phyloP scores from a whole-genome alignment of 306 rosid species.

The Dryas alaskensis region DNA sequence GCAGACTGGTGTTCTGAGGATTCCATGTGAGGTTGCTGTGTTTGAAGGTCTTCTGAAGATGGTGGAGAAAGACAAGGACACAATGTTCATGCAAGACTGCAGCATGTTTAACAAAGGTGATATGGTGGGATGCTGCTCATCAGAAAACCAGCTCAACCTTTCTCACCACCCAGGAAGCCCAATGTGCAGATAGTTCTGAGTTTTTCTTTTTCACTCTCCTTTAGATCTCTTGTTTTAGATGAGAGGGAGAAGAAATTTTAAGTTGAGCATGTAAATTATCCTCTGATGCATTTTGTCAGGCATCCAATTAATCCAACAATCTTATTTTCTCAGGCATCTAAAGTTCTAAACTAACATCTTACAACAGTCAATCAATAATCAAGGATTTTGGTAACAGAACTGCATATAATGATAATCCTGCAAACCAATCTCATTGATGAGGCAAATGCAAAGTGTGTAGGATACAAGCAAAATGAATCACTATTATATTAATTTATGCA shows the following conservation, averaged over 20 bases:
- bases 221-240: conserved; percentile 20
- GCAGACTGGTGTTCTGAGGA: conserved; percentile 75
- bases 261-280: conserved; percentile 3
- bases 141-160: conserved; percentile 45
- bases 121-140: conserved; percentile 44
- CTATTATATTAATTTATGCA: background rate
- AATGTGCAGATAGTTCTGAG: conserved; percentile 65
- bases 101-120: conserved; percentile 34
- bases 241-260: conserved; percentile 19
- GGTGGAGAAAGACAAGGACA: conserved; percentile 52
- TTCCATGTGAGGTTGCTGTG: conserved; percentile 74
- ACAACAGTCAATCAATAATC: background rate
- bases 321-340: background rate
- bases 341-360: background rate
- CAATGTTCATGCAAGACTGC: conserved; percentile 39
- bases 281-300: conserved; percentile 19
- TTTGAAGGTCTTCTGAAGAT: conserved; percentile 68
- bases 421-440: background rate
- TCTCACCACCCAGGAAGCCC: conserved; percentile 75
- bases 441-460: background rate
- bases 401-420: background rate
- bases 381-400: background rate
- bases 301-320: conserved; percentile 11
- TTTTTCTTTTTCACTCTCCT: conserved; percentile 8
- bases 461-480: background rate